These are phyloP conservation scores for Rhododendron williamsianum DNA, from an alignment of 148 eudicot species.

Conservation along the genomic window DNA sequence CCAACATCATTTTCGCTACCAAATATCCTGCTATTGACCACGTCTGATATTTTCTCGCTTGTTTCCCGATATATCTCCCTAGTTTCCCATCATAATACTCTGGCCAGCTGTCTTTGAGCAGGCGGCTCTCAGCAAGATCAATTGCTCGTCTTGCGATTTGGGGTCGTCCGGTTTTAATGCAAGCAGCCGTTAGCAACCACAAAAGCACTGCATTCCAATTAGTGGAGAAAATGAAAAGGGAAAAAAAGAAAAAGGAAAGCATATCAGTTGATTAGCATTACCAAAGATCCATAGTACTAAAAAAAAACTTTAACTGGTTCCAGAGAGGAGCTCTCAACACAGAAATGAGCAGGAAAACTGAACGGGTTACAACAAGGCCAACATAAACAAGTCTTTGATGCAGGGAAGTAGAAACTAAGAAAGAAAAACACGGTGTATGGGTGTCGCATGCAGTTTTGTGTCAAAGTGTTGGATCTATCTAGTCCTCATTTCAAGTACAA, in stretches of 20 bases:
- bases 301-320: background rate
- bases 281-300: background rate
- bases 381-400: background rate
- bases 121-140: conserved; percentile 30
- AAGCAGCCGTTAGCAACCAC: conserved; percentile 35
- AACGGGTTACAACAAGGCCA: background rate
- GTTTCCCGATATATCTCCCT: conserved; percentile 28
- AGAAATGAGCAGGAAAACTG: background rate
- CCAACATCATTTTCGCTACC: conserved; percentile 34
- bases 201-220: conserved; percentile 26
- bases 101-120: conserved; percentile 33
- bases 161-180: conserved; percentile 36
- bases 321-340: background rate
- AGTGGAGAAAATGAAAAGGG: background rate
- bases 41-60: conserved; percentile 32
- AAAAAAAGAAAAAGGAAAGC: background rate
- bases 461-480: background rate
- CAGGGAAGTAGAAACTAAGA: background rate
- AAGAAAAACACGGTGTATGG: background rate
- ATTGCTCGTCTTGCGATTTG: conserved; percentile 34
- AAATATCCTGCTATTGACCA: conserved; percentile 38
- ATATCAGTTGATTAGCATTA: background rate
- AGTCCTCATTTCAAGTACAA: background rate
- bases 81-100: conserved; percentile 35
- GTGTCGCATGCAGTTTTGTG: background rate